Percentiles rank a stretch among this genome's conserved stretches.
These are phyloP conservation scores for Rhodotorula paludigena DNA, from an alignment of 768 basidiomycete species.

Conservation along the genomic window DNA sequence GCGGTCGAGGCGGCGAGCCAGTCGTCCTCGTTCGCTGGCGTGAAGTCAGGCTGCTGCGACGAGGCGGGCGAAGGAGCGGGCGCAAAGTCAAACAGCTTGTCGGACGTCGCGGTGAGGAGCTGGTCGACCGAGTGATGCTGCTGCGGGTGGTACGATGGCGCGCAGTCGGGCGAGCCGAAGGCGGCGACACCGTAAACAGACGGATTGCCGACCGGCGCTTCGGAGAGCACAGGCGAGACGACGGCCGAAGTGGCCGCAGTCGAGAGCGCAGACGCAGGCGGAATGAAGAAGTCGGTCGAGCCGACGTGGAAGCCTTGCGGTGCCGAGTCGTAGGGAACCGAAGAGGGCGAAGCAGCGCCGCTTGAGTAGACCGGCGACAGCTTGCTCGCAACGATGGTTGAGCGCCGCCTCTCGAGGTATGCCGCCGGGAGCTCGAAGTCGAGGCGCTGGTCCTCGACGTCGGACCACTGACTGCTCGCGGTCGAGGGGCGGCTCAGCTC, in stretches of 20 bases:
- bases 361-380: background rate
- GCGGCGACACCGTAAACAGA: background rate
- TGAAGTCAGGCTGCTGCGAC: background rate
- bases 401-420: conserved; percentile 8
- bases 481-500: conserved; percentile 13
- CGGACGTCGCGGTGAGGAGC: background rate
- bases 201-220: background rate
- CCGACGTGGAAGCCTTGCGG: conserved; percentile 26
- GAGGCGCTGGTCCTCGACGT: conserved; percentile 23
- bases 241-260: background rate
- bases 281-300: conserved; percentile 12
- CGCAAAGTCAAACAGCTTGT: background rate
- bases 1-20: background rate
- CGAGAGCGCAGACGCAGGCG: conserved; percentile 6
- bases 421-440: conserved; percentile 2
- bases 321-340: background rate
- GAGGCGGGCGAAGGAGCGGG: background rate
- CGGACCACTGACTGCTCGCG: conserved; percentile 22
- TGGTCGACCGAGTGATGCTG: background rate
- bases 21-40: background rate
- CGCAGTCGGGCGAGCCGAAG: conserved; percentile 18
- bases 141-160: conserved; percentile 1
- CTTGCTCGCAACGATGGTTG: conserved; percentile 28
- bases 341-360: background rate
- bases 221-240: background rate